These are phyloP conservation scores for Peribolospora kevripleyi DNA, from an alignment of 768 basidiomycete species.

Conservation along the genomic window DNA sequence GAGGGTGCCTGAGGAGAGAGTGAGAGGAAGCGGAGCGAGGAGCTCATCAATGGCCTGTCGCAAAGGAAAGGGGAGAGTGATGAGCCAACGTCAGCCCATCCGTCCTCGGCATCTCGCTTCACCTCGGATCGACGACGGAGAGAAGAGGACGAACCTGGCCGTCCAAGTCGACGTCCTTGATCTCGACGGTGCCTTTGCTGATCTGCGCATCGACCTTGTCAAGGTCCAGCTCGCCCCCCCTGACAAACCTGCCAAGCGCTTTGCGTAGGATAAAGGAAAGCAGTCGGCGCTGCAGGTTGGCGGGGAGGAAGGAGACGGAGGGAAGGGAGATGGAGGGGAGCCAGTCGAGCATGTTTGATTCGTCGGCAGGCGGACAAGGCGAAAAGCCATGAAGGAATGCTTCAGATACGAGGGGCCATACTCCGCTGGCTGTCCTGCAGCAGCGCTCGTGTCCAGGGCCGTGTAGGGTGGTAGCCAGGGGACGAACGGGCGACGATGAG, in stretches of 20 bases:
- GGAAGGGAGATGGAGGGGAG: constrained; percentile 15
- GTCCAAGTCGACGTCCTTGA: constrained; percentile 60
- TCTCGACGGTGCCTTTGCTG: constrained; percentile 66
- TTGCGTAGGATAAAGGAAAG: constrained; percentile 69
- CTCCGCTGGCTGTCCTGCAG: too few relatives aligned
- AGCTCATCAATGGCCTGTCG: constrained; percentile 53
- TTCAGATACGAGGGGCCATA: too few relatives aligned
- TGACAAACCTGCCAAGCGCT: constrained; percentile 58
- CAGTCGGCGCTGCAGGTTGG: constrained; percentile 57
- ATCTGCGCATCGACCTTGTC: constrained; percentile 77
- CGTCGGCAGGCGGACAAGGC: too few relatives aligned
- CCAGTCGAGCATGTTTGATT: too few relatives aligned
- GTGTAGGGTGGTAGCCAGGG: too few relatives aligned
- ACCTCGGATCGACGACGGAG: background rate
- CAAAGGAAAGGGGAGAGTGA: background rate
- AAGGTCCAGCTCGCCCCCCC: constrained; percentile 66
- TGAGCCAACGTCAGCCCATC: background rate
- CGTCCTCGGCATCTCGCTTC: constrained; percentile 1
- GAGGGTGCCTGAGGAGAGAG: constrained; percentile 44
- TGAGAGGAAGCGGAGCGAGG: constrained; percentile 39
- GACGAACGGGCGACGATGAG: too few relatives aligned
- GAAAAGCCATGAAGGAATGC: too few relatives aligned
- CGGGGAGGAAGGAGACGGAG: constrained; percentile 21
- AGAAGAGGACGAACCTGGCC: constrained; percentile 31
- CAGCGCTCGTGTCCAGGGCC: too few relatives aligned